Percentiles rank a stretch among this genome's conserved stretches.
Evolutionary conservation across 169 alveolate species (phyloP).

Genomic region (Plasmodium coatneyi): DNA sequence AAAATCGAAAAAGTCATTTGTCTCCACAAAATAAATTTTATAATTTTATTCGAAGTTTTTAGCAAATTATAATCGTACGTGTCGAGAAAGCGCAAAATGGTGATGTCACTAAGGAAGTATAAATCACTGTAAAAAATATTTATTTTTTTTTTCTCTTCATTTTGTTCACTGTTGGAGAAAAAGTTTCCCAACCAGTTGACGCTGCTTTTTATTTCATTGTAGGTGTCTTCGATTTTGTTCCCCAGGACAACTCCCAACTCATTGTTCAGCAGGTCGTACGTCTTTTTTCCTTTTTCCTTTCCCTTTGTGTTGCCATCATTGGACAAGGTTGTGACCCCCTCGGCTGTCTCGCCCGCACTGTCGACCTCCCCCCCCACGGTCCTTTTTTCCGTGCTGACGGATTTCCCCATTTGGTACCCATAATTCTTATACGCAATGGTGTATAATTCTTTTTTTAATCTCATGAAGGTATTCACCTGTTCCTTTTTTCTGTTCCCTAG

Average conservation of each 20-base stretch:
- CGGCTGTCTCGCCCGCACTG: not conserved
- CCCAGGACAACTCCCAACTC: slow-evolving; percentile 29
- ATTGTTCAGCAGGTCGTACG: slow-evolving; percentile 39
- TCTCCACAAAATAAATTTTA: slow-evolving; percentile 62
- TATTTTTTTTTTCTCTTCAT: slow-evolving; percentile 35
- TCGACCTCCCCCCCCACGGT: not conserved
- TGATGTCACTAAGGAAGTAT: slow-evolving; percentile 51
- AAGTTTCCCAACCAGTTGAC: slow-evolving; percentile 66
- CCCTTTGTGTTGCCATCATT: not conserved
- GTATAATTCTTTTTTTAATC: slow-evolving; percentile 32
- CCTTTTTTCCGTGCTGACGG: not conserved
- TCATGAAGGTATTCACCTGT: slow-evolving; percentile 16
- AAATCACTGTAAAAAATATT: slow-evolving; percentile 40
- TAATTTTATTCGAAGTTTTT: slow-evolving; percentile 42
- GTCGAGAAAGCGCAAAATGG: slow-evolving; percentile 51
- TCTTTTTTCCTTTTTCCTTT: not conserved
- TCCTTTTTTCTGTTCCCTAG: slow-evolving; percentile 16
- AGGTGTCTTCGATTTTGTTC: slow-evolving; percentile 63
- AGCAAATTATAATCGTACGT: slow-evolving; percentile 53
- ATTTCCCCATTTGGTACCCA: not conserved
- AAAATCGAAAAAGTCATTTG: slow-evolving; percentile 34
- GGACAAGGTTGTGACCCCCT: too few species aligned
- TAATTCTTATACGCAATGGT: slow-evolving; percentile 43
- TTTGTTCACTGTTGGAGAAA: slow-evolving; percentile 35
- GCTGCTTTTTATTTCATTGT: slow-evolving; percentile 64